These are phyloP conservation scores for Vanrija sp. DNA, from an alignment of 1,284 basidiomycete species.

Conservation along the genomic window DNA sequence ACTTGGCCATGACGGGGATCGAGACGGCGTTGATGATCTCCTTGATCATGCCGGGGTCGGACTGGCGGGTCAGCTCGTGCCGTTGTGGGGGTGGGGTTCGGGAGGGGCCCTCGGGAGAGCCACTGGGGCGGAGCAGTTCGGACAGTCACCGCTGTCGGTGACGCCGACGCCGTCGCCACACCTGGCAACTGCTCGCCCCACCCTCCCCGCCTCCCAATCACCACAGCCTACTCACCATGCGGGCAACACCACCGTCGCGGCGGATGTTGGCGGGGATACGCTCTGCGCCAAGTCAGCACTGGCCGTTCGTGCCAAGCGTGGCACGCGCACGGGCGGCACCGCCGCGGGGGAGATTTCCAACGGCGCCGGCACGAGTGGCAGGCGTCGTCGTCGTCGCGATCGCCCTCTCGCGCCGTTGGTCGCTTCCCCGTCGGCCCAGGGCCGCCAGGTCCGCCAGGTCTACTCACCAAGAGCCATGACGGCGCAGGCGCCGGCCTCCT, in stretches of 20 bases:
- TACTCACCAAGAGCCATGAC: conserved; percentile 76
- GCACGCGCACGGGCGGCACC: too few species aligned
- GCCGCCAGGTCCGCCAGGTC: too few species aligned
- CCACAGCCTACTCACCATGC: conserved; percentile 64
- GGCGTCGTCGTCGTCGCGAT: too few species aligned
- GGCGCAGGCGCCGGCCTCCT: conserved; percentile 95
- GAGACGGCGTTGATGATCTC: conserved; percentile 87
- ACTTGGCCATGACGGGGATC: conserved; percentile 61
- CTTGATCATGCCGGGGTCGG: conserved; percentile 96
- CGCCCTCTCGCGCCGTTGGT: too few species aligned
- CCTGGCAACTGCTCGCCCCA: too few species aligned
- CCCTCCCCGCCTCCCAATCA: too few species aligned
- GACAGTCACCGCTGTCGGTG: background rate
- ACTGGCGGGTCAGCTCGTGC: conserved; percentile 53
- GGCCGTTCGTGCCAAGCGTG: too few species aligned
- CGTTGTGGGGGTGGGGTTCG: background rate
- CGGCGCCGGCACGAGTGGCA: background rate
- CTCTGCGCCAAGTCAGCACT: conserved; percentile 53
- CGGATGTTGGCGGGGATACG: conserved; percentile 95
- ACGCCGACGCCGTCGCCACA: background rate
- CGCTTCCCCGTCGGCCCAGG: too few species aligned
- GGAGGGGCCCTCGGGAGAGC: background rate
- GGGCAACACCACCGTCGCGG: conserved; percentile 80
- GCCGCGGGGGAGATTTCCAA: too few species aligned
- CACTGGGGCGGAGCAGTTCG: too few species aligned